These are phyloP conservation scores for Rhodotorula toruloides DNA, from an alignment of 768 basidiomycete genomes.

Conservation along the genomic window DNA sequence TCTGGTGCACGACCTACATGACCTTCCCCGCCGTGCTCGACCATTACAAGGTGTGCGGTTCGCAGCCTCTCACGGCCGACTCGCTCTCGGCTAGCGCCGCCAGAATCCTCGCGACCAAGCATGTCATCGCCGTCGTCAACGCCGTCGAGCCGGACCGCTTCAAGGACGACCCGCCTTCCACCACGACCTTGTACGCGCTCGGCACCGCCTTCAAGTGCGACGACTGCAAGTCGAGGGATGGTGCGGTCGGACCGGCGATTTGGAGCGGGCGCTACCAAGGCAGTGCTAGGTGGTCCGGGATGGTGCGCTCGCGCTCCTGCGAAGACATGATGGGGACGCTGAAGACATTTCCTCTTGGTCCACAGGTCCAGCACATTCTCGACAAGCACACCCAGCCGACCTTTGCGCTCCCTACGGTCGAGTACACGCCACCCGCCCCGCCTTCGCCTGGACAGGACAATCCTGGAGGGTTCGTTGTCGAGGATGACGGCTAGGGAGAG, in stretches of 20 bases:
- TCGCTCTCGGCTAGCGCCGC: not conserved
- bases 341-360: not conserved
- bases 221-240: not conserved
- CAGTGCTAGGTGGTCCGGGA: not conserved
- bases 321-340: not conserved
- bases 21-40: conserved; percentile 26
- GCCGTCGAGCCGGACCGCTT: not conserved
- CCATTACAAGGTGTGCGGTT: conserved; percentile 10
- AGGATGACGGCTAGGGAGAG: too few relatives aligned
- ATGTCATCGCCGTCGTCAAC: conserved; percentile 9
- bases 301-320: not conserved
- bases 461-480: not conserved
- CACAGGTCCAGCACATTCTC: conserved; percentile 4
- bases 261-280: not conserved
- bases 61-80: not conserved
- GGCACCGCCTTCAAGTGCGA: conserved; percentile 15
- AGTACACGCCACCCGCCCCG: conserved; percentile 5
- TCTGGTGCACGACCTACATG: not conserved
- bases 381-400: not conserved
- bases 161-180: not conserved
- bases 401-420: not conserved
- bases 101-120: not conserved
- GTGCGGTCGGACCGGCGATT: not conserved
- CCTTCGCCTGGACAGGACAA: not conserved
- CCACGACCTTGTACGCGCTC: conserved; percentile 14